Percentiles rank a stretch among this genome's conserved stretches.
phyloP scores from a whole-genome alignment of 306 rosid species.

The Pyrus pyrifolia region DNA sequence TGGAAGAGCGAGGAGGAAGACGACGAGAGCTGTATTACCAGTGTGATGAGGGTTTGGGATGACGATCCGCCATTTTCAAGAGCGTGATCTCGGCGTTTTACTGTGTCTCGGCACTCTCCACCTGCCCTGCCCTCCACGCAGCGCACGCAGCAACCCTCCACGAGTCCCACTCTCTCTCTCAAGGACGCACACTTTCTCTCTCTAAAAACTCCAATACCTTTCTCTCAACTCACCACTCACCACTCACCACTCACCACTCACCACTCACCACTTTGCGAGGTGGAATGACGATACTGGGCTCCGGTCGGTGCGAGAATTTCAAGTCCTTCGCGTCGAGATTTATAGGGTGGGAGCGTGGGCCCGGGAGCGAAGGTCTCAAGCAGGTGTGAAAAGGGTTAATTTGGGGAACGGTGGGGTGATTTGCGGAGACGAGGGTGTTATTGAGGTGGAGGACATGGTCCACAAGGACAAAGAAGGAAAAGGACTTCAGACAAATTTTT shows the following conservation, averaged over 20 bases:
- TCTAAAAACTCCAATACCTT: not conserved
- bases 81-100: constrained; percentile 4
- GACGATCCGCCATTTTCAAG: constrained; percentile 23
- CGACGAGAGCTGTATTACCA: not conserved
- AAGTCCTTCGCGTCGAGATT: not conserved
- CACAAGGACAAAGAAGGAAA: not conserved
- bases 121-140: constrained; percentile 27
- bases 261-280: not conserved
- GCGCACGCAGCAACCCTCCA: constrained; percentile 30
- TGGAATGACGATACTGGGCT: constrained; percentile 20
- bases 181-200: not conserved
- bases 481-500: not conserved
- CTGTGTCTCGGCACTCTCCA: constrained; percentile 1
- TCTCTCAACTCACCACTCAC: not conserved
- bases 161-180: constrained; percentile 11
- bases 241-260: not conserved
- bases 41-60: not conserved
- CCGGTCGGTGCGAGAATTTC: not conserved
- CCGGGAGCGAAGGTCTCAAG: not conserved
- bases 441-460: not conserved
- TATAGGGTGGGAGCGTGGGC: constrained; percentile 8
- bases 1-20: not conserved
- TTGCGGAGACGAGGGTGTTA: not conserved
- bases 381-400: not conserved
- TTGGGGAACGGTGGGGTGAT: not conserved